Evolutionary conservation across 805 yeast genomes (phyloP).

Genomic region (Candida ficus): DNA sequence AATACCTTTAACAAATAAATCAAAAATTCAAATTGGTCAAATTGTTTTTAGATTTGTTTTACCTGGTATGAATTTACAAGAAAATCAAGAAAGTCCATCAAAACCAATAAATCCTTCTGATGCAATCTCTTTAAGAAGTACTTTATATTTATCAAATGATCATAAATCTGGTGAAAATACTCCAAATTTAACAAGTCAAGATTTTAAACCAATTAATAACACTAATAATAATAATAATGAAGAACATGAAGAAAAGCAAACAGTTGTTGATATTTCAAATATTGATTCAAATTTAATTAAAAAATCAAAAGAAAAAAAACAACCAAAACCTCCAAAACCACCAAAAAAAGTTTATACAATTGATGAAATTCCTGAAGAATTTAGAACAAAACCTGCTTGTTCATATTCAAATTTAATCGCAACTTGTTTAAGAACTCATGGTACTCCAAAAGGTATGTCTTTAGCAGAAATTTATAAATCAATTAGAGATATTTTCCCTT

Average conservation of each 20-base stretch:
- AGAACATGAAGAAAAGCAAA: background rate
- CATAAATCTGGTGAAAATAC: conserved; percentile 12
- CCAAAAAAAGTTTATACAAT: conserved; percentile 62
- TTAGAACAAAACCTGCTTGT: conserved; percentile 74
- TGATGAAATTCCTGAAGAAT: conserved; percentile 88
- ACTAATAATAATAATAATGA: background rate
- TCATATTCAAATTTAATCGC: conserved; percentile 81
- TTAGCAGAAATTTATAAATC: conserved; percentile 81
- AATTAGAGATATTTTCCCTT: conserved; percentile 84
- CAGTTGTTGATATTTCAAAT: background rate
- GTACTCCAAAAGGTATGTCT: conserved; percentile 70
- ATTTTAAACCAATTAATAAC: conserved; percentile 19
- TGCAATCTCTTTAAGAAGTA: conserved; percentile 51
- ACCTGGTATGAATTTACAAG: conserved; percentile 55
- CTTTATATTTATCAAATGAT: conserved; percentile 32
- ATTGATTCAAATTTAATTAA: conserved; percentile 11
- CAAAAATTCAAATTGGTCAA: conserved; percentile 89
- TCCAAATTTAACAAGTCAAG: conserved; percentile 18
- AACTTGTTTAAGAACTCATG: conserved; percentile 64
- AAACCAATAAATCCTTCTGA: conserved; percentile 55
- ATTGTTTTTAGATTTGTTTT: conserved; percentile 83
- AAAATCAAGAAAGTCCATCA: conserved; percentile 24
- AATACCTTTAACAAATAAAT: conserved; percentile 75
- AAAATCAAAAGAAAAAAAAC: conserved; percentile 40
- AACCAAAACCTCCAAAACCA: conserved; percentile 44